phyloP scores from a whole-genome alignment of 176 grass and related monocot species.

The Oryza longistaminata region DNA sequence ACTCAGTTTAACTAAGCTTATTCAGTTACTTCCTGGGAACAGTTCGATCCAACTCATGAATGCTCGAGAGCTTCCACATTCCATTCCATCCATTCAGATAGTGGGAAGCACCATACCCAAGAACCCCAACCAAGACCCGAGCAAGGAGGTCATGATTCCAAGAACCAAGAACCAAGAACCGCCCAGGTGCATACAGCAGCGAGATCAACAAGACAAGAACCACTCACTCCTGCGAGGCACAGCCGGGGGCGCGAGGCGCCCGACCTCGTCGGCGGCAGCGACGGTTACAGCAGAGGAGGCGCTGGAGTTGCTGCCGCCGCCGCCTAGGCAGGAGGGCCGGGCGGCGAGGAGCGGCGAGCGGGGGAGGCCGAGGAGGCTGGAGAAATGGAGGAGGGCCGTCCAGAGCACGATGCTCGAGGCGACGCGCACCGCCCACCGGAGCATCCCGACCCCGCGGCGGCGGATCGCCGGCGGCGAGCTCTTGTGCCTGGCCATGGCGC shows the following conservation, averaged over 20 bases:
- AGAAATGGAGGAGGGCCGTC: constrained; percentile 74
- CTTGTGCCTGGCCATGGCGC: constrained; percentile 39
- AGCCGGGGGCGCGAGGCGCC: constrained; percentile 34
- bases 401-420: constrained; percentile 72
- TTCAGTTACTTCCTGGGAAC: background rate
- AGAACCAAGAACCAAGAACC: constrained; percentile 35
- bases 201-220: constrained; percentile 27
- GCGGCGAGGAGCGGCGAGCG: constrained; percentile 49
- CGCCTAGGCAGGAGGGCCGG: constrained; percentile 51
- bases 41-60: constrained; percentile 29
- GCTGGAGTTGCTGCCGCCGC: constrained; percentile 32
- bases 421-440: constrained; percentile 63
- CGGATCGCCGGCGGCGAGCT: constrained; percentile 28
- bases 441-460: constrained; percentile 35
- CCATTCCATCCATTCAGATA: background rate
- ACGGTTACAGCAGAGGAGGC: constrained; percentile 17
- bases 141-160: background rate
- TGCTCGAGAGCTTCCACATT: constrained; percentile 29
- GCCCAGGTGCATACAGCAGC: background rate
- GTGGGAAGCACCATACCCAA: constrained; percentile 11
- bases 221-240: constrained; percentile 67
- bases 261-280: constrained; percentile 33
- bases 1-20: background rate
- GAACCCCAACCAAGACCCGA: background rate
- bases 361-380: constrained; percentile 52